phyloP scores from a whole-genome alignment of 805 yeast genomes.

The Lipomyces yamadae region DNA sequence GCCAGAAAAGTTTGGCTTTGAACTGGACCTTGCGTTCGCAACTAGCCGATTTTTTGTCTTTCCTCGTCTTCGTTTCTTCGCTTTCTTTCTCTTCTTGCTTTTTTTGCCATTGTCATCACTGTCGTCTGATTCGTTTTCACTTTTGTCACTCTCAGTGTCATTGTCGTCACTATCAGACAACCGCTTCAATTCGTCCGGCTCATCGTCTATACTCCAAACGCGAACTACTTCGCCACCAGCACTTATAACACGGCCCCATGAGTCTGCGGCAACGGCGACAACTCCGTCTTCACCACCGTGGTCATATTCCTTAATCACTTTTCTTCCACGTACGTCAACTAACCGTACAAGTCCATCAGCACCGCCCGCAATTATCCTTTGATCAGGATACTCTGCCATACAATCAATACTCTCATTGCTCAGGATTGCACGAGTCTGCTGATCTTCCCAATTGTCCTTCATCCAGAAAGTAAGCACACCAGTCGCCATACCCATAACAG shows the following conservation, averaged over 20 bases:
- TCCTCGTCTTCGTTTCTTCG: constrained; percentile 28
- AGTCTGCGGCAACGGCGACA: constrained; percentile 74
- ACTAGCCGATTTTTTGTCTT: constrained; percentile 43
- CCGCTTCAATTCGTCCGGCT: constrained; percentile 38
- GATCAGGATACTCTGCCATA: constrained; percentile 52
- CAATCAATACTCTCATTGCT: constrained; percentile 76
- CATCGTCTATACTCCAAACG: constrained; percentile 61
- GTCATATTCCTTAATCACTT: constrained; percentile 64
- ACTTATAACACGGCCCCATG: constrained; percentile 74
- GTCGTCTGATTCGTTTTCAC: constrained; percentile 54
- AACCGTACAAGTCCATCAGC: constrained; percentile 75
- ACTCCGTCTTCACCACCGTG: constrained; percentile 80
- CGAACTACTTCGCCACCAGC: constrained; percentile 83
- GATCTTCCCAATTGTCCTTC: constrained; percentile 63
- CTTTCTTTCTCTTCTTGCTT: constrained; percentile 42
- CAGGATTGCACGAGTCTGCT: constrained; percentile 73
- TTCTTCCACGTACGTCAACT: constrained; percentile 67
- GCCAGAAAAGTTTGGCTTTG: constrained; percentile 20
- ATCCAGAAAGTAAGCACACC: constrained; percentile 92
- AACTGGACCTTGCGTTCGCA: constrained; percentile 36
- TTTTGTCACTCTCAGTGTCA: constrained; percentile 46
- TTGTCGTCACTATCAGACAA: constrained; percentile 48
- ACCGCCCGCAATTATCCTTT: constrained; percentile 55
- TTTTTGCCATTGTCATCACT: constrained; percentile 49
- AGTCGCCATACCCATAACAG: constrained; percentile 86